Conservation (phyloP, 164 flowering plant species). For the Cinnamomum micranthum region DNA sequence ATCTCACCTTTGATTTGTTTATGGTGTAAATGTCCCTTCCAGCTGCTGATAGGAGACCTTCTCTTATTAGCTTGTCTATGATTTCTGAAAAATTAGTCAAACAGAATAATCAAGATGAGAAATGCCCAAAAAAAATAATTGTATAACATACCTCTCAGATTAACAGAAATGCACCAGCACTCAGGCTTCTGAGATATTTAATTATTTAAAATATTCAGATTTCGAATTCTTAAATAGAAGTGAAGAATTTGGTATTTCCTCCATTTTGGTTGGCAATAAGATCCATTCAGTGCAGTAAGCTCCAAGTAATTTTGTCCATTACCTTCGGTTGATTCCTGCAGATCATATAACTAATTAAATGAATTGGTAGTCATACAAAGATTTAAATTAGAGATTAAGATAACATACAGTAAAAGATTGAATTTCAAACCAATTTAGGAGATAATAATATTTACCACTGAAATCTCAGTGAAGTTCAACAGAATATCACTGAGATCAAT, state of each 20-base stretch:
- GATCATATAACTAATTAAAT: neutral
- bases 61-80: slow-evolving; percentile 64
- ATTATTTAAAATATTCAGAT: neutral
- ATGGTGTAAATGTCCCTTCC: slow-evolving; percentile 57
- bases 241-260: neutral
- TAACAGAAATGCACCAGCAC: neutral
- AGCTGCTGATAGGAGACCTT: slow-evolving; percentile 49
- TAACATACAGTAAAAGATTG: too few species aligned
- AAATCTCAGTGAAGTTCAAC: slow-evolving; percentile 78
- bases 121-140: neutral
- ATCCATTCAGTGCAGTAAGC: neutral
- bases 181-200: neutral
- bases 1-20: slow-evolving; percentile 47
- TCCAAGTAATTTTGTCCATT: neutral
- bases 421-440: neutral
- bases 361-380: neutral
- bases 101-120: neutral
- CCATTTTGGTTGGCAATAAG: neutral
- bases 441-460: slow-evolving; percentile 44
- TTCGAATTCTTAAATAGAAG: neutral
- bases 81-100: slow-evolving; percentile 49
- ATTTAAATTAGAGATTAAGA: too few species aligned
- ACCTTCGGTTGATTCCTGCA: slow-evolving; percentile 90
- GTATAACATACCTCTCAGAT: neutral
- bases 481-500: slow-evolving; percentile 72